A percentile compares a stretch with the other conserved stretches of the same genome.
These are phyloP conservation scores for Phytophthora pseudosyringae DNA, from an alignment of 352 stramenopile genomes.

Conservation along the genomic window DNA sequence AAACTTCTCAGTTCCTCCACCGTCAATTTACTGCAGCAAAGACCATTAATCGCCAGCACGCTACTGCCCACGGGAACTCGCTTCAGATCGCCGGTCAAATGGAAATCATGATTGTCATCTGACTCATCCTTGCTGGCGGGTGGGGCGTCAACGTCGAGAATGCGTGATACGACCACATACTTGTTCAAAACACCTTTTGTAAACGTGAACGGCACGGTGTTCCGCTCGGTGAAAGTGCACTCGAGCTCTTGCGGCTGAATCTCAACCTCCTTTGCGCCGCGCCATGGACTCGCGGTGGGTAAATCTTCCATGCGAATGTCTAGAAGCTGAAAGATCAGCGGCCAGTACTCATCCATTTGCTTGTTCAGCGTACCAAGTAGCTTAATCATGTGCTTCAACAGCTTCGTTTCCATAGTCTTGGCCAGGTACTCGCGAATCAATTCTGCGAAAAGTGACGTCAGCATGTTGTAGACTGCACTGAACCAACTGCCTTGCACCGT, in stretches of 20 bases:
- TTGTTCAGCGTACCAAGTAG: constrained; percentile 82
- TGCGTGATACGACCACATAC: constrained; percentile 64
- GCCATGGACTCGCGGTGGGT: constrained; percentile 76
- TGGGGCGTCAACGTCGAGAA: constrained; percentile 47
- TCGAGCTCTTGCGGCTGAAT: constrained; percentile 79
- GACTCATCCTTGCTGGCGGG: constrained; percentile 9
- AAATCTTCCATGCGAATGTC: constrained; percentile 84
- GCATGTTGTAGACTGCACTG: constrained; percentile 84
- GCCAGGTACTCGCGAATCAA: constrained; percentile 86
- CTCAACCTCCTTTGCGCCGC: constrained; percentile 75
- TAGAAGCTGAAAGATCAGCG: constrained; percentile 80
- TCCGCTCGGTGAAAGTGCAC: constrained; percentile 53
- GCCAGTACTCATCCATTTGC: constrained; percentile 89
- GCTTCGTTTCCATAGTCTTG: constrained; percentile 85
- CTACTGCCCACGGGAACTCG: constrained; percentile 62
- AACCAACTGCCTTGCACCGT: constrained; percentile 88
- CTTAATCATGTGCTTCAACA: constrained; percentile 86
- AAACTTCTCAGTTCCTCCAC: constrained; percentile 68
- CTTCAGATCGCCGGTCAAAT: constrained; percentile 41
- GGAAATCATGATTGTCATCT: constrained; percentile 31
- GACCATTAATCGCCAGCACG: constrained; percentile 78
- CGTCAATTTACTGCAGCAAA: constrained; percentile 76
- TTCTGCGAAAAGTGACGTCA: constrained; percentile 76
- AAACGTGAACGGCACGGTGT: constrained; percentile 69
- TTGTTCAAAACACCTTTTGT: constrained; percentile 75